phyloP scores from a whole-genome alignment of 1,284 basidiomycete species.

The Microbotryum intermedium region DNA sequence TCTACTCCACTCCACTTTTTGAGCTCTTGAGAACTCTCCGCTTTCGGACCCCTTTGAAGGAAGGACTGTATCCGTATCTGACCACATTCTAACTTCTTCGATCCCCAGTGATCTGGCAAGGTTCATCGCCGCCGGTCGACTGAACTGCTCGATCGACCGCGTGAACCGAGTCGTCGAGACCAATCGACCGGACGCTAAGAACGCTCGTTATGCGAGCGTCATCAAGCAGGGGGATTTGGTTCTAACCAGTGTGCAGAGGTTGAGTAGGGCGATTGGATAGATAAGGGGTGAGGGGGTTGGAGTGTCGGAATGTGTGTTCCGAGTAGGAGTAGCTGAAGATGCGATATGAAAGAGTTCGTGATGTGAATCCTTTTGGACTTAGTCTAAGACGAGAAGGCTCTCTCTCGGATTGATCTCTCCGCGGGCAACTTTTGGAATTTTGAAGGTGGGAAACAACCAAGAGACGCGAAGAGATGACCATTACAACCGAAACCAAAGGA shows the following conservation, averaged over 20 bases:
- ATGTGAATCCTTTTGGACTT: no score
- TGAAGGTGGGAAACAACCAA: no score
- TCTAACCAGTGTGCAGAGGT: conserved; percentile 48
- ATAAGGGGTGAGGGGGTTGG: background rate
- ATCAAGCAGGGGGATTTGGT: conserved; percentile 81
- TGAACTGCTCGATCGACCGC: conserved; percentile 89
- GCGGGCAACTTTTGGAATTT: no score
- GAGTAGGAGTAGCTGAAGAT: no score
- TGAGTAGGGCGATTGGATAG: conserved; percentile 35
- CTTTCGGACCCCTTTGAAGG: background rate
- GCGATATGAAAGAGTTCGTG: no score
- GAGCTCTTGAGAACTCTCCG: background rate
- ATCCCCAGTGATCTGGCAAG: conserved; percentile 68
- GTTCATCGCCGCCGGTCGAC: conserved; percentile 82
- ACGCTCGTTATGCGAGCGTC: conserved; percentile 81
- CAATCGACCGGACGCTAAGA: conserved; percentile 74
- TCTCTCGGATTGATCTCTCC: no score
- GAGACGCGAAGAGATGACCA: no score
- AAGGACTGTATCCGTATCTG: no score
- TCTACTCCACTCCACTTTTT: background rate
- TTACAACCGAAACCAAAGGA: no score
- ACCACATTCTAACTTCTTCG: background rate
- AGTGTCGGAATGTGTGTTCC: background rate
- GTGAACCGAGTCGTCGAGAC: conserved; percentile 90
- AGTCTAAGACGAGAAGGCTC: no score